Evolutionary conservation across 164 flowering plant genomes (phyloP).

Genomic region (Liquidambar formosana): DNA sequence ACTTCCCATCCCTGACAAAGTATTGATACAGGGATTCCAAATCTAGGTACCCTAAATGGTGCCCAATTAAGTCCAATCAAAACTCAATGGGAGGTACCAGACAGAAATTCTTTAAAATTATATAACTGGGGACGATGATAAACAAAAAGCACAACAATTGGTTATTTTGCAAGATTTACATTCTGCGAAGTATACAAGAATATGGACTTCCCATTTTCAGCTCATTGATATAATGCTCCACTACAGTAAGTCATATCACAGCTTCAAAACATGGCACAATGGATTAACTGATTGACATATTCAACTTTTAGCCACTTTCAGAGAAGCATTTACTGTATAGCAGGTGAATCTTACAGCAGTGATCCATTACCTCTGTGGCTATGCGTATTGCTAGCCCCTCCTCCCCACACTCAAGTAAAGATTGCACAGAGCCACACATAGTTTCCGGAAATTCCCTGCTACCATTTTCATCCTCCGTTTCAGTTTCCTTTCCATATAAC

Average conservation of each 20-base stretch:
- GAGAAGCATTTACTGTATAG: neutral
- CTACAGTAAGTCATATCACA: neutral
- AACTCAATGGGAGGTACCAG: no score
- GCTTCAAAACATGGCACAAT: neutral
- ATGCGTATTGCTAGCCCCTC: slow-evolving; percentile 95
- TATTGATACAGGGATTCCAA: no score
- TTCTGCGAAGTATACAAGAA: no score
- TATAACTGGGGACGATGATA: no score
- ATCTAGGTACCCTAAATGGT: no score
- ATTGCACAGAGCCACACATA: slow-evolving; percentile 18
- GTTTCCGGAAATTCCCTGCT: slow-evolving; percentile 28
- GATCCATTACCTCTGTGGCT: slow-evolving; percentile 66
- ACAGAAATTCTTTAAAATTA: no score
- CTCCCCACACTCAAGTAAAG: slow-evolving; percentile 57
- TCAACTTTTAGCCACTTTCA: neutral
- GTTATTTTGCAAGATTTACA: no score
- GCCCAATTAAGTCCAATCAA: no score
- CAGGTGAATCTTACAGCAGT: neutral
- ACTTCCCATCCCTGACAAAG: no score
- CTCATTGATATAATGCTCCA: no score
- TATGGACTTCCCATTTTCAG: no score
- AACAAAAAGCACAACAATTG: no score
- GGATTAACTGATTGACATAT: neutral
- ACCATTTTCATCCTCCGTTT: slow-evolving; percentile 28
- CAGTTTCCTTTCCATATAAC: slow-evolving; percentile 46